Percentiles rank a stretch among this genome's conserved stretches.
phyloP scores from a whole-genome alignment of 441 rosid genomes.

The Gossypium lobatum region DNA sequence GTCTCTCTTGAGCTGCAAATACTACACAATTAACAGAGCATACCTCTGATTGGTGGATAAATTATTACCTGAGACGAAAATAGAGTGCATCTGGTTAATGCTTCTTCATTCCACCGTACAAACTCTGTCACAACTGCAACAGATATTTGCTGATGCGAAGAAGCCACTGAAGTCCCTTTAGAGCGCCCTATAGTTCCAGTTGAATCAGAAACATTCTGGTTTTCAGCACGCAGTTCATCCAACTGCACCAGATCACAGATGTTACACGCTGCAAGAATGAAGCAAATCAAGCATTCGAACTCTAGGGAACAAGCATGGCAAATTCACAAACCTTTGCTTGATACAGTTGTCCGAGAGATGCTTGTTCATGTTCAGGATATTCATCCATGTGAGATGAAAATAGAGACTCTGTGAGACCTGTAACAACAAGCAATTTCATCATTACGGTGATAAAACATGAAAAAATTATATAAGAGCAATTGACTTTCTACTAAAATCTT shows the following conservation, averaged over 20 bases:
- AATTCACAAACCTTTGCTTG: slow-evolving; percentile 62
- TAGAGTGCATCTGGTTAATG: slow-evolving; percentile 85
- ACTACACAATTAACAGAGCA: slow-evolving; percentile 1
- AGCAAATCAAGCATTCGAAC: slow-evolving; percentile 13
- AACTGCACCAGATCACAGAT: slow-evolving; percentile 46
- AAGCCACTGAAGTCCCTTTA: slow-evolving; percentile 78
- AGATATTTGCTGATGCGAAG: slow-evolving; percentile 91
- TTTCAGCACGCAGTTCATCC: slow-evolving; percentile 90
- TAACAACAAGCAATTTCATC: slow-evolving; percentile 17
- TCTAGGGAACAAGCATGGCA: slow-evolving; percentile 14
- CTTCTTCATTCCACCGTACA: slow-evolving; percentile 99
- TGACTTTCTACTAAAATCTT: neutral
- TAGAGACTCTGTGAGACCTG: slow-evolving; percentile 92
- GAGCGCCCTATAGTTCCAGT: slow-evolving; percentile 89
- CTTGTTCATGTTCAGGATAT: slow-evolving; percentile 91
- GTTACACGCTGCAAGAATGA: slow-evolving; percentile 13
- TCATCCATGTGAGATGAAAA: slow-evolving; percentile 96
- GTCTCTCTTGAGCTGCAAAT: neutral
- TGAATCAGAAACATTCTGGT: slow-evolving; percentile 69
- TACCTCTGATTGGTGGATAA: neutral
- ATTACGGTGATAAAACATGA: neutral
- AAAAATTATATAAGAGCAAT: neutral
- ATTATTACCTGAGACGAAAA: slow-evolving; percentile 81
- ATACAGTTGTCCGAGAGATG: slow-evolving; percentile 89
- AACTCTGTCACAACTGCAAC: slow-evolving; percentile 96